Evolutionary conservation across 2,329 filamentous ascomycete genomes (phyloP).

Genomic region (Aspergillus neoniger): DNA sequence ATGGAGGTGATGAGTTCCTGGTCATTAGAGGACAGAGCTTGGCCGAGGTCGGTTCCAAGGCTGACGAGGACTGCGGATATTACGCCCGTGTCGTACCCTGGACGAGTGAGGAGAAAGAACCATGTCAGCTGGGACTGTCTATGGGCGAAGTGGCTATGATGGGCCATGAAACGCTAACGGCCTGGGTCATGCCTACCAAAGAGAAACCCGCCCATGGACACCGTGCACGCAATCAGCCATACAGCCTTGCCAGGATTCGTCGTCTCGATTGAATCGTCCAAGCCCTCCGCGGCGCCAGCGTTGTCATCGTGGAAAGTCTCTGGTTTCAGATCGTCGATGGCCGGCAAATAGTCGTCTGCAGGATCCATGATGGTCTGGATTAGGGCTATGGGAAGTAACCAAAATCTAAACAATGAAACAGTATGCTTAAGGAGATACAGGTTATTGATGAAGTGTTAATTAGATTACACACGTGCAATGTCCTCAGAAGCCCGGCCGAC

Average conservation of each 20-base stretch:
- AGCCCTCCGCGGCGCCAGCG: background rate
- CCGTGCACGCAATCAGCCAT: constrained; percentile 21
- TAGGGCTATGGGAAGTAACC: background rate
- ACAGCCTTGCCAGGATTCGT: constrained; percentile 15
- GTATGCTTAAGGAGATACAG: background rate
- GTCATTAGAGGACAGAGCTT: constrained; percentile 42
- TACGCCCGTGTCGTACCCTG: constrained; percentile 50
- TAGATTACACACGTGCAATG: background rate
- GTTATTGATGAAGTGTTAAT: background rate
- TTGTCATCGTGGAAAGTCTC: constrained; percentile 5
- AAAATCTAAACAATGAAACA: background rate
- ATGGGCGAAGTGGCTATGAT: background rate
- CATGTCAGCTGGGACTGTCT: background rate
- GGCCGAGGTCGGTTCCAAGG: constrained; percentile 38
- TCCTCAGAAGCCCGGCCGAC: background rate
- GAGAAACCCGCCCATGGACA: constrained; percentile 24
- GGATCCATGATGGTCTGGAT: background rate
- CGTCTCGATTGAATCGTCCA: constrained; percentile 20
- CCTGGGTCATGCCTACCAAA: constrained; percentile 12
- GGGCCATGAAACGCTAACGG: too few species aligned
- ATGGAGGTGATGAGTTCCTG: constrained; percentile 55
- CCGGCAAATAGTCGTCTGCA: background rate
- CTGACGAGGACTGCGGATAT: constrained; percentile 48
- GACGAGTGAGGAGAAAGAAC: background rate
- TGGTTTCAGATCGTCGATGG: constrained; percentile 1